Base-by-base conservation (phyloP, 768 basidiomycete species). In the Psilocybe cubensis region DNA sequence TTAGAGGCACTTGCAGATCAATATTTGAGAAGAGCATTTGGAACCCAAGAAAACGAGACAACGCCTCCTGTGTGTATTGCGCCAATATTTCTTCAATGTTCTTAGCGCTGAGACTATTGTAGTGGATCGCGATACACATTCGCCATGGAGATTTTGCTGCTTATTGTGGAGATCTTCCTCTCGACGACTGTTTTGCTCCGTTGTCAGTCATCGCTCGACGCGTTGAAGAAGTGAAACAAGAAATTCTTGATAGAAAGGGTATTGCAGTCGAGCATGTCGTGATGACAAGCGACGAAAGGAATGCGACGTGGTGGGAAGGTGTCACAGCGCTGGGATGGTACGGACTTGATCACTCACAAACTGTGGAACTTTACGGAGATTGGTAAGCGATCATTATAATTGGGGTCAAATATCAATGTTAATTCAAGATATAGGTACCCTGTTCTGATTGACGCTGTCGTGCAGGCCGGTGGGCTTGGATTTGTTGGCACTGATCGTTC, bases 401-500 rank as follows among this genome's bases (percentile, higher is more conserved):
- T 17, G 45, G 45, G 35, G 27, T 42, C 25, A 20, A 27, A 31
- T 29, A 40, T 41, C 12, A 54, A 50, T 55, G 21, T 33, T 55
- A 27, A 56, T 17, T 27, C 8, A 47, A 51, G 48, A 18, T 38
- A 20, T 62, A 88, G 88, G 87, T 87, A 89, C 68, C 86, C 88
- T 11, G 72, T 88, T n/a, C 71, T 92, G 48, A 79, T 91, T 49
- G 89, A 91, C 64, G 87, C 88, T 3, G 84, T 83, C 8, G 82
- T 90, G 55, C 91, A 92, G 64, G 87, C 87, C 0, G 73, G 72
- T 35, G 89, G 84, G 20, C 67, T 76, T 10, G 91, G 88, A 1
- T 87, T 92, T 64, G 82, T 92, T 12, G 91, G 89, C 8, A 91
- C 88, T 1, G 81, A 87, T 60, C 65, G 76, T 40, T 90, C 88